Evolutionary conservation across 140 eudicot species (phyloP).

Genomic region (Ambrosia hybrid): DNA sequence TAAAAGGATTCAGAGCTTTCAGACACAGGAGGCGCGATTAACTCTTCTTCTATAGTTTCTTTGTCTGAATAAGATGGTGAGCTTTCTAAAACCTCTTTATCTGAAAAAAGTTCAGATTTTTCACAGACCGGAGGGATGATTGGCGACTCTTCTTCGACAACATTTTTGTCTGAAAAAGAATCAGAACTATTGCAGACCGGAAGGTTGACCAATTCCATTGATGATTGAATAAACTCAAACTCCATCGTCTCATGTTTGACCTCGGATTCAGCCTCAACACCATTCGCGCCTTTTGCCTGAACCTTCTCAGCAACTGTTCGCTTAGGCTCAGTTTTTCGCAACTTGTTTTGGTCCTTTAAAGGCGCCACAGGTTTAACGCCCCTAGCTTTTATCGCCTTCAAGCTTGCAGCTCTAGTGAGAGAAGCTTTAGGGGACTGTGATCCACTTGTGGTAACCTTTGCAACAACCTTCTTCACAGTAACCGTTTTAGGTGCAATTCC

Average conservation of each 20-base stretch:
- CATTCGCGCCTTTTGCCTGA: conserved; percentile 44
- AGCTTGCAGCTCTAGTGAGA: conserved; percentile 30
- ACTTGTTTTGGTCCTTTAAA: conserved; percentile 46
- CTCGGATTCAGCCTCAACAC: conserved; percentile 32
- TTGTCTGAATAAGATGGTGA: conserved; percentile 22
- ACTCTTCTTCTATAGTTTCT: conserved; percentile 13
- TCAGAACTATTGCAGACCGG: neutral
- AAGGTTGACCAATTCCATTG: conserved; percentile 15
- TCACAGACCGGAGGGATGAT: conserved; percentile 4
- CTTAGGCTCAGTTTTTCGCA: conserved; percentile 26
- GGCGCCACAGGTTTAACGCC: conserved; percentile 38
- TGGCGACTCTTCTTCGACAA: conserved; percentile 17
- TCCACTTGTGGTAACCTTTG: conserved; percentile 22
- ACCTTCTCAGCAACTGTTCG: conserved; percentile 32
- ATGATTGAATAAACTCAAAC: conserved; percentile 15
- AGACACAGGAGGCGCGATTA: conserved; percentile 19
- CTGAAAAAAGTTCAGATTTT: conserved; percentile 10
- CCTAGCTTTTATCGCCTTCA: conserved; percentile 30
- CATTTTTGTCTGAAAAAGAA: conserved; percentile 7
- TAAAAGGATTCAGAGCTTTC: conserved; percentile 38
- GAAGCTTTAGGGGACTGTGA: conserved; percentile 40
- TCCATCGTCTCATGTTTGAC: conserved; percentile 3
- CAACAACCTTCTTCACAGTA: conserved; percentile 38
- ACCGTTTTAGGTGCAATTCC: neutral
- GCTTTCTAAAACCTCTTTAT: conserved; percentile 24